Percentiles rank a stretch among this genome's conserved stretches.
These are phyloP conservation scores for Ogataea hybrid DNA, from an alignment of 1,139 yeast species.

Conservation along the genomic window DNA sequence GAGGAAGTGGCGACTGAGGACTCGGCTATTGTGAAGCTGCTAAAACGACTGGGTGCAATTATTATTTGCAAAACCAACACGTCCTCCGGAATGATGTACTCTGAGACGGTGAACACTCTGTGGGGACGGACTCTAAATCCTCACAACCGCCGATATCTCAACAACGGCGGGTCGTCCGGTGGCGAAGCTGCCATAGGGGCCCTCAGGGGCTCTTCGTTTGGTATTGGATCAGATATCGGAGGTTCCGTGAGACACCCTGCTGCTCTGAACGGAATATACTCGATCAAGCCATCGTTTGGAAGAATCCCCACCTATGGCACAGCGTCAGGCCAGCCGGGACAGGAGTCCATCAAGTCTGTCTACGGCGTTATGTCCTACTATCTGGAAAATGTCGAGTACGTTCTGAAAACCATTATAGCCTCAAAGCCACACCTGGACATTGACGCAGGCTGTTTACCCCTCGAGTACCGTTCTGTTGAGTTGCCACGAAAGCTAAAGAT, in stretches of 20 bases:
- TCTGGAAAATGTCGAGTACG: too few species aligned
- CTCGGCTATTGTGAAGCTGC: conserved; percentile 48
- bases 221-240: conserved; percentile 79
- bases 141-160: conserved; percentile 43
- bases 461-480: too few species aligned
- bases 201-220: conserved; percentile 62
- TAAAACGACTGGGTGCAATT: conserved; percentile 65
- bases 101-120: conserved; percentile 47
- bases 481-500: too few species aligned
- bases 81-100: conserved; percentile 58
- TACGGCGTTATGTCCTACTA: too few species aligned
- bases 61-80: conserved; percentile 52
- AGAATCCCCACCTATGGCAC: too few species aligned
- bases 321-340: too few species aligned
- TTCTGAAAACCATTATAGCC: too few species aligned
- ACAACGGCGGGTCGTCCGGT: conserved; percentile 71
- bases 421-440: too few species aligned
- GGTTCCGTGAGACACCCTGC: conserved; percentile 79
- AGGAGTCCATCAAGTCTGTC: too few species aligned
- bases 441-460: too few species aligned
- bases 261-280: conserved; percentile 65
- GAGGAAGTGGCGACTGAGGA: conserved; percentile 48
- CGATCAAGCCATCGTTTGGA: too few species aligned
- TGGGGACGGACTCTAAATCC: conserved; percentile 55
- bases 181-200: conserved; percentile 74